These are phyloP conservation scores for Bacidia gigantensis DNA, from an alignment of 495 filamentous ascomycete species.

Conservation along the genomic window DNA sequence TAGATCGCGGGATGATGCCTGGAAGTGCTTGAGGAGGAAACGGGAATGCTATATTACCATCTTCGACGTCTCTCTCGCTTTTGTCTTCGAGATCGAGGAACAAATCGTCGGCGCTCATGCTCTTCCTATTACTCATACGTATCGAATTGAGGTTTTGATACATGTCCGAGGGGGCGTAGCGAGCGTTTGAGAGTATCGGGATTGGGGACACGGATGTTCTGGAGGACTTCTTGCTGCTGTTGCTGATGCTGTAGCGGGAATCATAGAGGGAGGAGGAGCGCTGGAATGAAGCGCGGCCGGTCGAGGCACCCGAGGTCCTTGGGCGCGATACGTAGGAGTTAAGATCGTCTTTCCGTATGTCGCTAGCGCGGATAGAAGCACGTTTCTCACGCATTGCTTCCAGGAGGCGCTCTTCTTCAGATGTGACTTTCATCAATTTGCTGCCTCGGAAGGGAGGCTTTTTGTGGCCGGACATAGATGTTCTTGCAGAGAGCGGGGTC, in stretches of 20 bases:
- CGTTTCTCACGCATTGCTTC: conserved; percentile 69
- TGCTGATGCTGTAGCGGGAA: conserved; percentile 6
- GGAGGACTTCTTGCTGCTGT: conserved; percentile 2
- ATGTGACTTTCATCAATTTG: conserved; percentile 71
- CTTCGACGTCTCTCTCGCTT: background rate
- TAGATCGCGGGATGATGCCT: background rate
- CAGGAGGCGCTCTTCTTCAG: conserved; percentile 71
- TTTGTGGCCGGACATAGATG: background rate
- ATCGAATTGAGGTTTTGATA: background rate
- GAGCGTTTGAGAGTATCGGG: background rate
- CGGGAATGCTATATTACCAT: background rate
- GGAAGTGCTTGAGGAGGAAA: background rate
- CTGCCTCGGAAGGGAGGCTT: conserved; percentile 21
- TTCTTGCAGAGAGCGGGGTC: background rate
- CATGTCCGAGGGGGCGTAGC: background rate
- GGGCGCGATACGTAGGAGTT: conserved; percentile 5
- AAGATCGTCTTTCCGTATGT: conserved; percentile 36
- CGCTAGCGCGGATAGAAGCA: conserved; percentile 59
- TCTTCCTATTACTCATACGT: background rate
- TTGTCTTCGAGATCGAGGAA: background rate
- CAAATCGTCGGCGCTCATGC: conserved; percentile 9
- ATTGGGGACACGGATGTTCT: background rate
- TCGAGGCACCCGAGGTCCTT: conserved; percentile 14
- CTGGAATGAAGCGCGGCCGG: conserved; percentile 7
- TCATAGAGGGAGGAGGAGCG: conserved; percentile 12